Evolutionary conservation across 2,329 filamentous ascomycete genomes (phyloP).

Genomic region (Clarireedia monteithiana): DNA sequence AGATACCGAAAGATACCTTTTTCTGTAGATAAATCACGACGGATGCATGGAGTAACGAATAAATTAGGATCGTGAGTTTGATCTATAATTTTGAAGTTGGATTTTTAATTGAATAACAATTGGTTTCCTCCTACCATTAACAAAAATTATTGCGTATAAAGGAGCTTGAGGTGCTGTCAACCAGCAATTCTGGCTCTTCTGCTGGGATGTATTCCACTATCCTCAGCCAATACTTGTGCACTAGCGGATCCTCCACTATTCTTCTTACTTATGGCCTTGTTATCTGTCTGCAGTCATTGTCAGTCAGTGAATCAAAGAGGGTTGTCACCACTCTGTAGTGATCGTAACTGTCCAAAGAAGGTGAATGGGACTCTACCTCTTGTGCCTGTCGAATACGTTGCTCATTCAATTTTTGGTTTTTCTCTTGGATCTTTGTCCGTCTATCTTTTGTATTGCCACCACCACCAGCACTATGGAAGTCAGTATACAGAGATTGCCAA

Average conservation of each 20-base stretch:
- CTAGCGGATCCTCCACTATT: constrained; percentile 18
- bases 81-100: neutral
- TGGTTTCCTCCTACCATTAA: neutral
- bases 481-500: constrained; percentile 1
- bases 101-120: neutral
- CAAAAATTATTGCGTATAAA: neutral
- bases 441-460: constrained; percentile 70
- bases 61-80: constrained; percentile 3
- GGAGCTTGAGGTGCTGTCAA: constrained; percentile 1
- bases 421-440: constrained; percentile 69
- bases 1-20: constrained; percentile 15
- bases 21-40: constrained; percentile 21
- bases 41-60: constrained; percentile 15
- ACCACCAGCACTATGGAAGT: constrained; percentile 60
- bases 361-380: constrained; percentile 8
- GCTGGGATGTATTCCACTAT: constrained; percentile 26
- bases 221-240: constrained; percentile 19
- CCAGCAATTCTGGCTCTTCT: constrained; percentile 20
- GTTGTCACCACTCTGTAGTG: too few relatives aligned
- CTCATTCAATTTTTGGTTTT: constrained; percentile 79
- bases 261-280: neutral
- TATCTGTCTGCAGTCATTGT: neutral
- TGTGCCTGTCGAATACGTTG: constrained; percentile 27
- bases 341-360: neutral
- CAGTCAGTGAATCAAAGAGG: neutral